These are phyloP conservation scores for Sporothrix schenckii DNA, from an alignment of 2,329 filamentous ascomycete species.

Conservation along the genomic window DNA sequence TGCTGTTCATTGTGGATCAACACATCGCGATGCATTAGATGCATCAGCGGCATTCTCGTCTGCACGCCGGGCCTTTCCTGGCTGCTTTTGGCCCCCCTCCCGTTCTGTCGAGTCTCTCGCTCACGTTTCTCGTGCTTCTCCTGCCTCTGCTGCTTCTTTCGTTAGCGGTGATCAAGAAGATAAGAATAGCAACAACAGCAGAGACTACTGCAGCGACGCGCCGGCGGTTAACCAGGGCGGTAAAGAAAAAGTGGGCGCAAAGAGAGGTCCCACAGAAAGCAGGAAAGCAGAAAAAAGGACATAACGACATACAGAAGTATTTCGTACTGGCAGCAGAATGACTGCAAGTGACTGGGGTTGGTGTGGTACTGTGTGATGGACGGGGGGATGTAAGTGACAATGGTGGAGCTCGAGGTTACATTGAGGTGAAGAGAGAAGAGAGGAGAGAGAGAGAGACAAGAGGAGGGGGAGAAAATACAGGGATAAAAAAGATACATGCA, in stretches of 20 bases:
- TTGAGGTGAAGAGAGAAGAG: not conserved
- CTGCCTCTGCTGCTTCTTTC: not conserved
- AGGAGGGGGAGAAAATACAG: constrained; percentile 10
- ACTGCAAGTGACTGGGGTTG: constrained; percentile 15
- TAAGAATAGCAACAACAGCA: constrained; percentile 18
- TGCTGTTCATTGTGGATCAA: constrained; percentile 3
- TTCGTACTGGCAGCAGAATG: too few species aligned
- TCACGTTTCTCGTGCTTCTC: too few species aligned
- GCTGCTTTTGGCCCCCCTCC: not conserved
- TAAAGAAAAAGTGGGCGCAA: constrained; percentile 13
- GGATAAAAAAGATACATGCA: constrained; percentile 19
- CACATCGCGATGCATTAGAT: not conserved
- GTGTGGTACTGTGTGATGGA: constrained; percentile 28
- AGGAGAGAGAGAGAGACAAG: not conserved
- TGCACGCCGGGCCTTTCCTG: constrained; percentile 17
- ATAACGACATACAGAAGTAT: too few species aligned
- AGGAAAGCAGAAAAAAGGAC: not conserved
- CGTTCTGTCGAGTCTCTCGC: not conserved
- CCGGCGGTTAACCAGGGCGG: constrained; percentile 23
- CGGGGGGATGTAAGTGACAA: constrained; percentile 18
- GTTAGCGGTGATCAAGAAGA: not conserved
- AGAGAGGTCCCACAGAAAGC: not conserved
- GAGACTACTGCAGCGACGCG: constrained; percentile 9
- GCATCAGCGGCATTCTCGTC: not conserved
- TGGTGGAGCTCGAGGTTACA: constrained; percentile 6